phyloP scores from a whole-genome alignment of 257 asterid species.

The Avicennia marina region DNA sequence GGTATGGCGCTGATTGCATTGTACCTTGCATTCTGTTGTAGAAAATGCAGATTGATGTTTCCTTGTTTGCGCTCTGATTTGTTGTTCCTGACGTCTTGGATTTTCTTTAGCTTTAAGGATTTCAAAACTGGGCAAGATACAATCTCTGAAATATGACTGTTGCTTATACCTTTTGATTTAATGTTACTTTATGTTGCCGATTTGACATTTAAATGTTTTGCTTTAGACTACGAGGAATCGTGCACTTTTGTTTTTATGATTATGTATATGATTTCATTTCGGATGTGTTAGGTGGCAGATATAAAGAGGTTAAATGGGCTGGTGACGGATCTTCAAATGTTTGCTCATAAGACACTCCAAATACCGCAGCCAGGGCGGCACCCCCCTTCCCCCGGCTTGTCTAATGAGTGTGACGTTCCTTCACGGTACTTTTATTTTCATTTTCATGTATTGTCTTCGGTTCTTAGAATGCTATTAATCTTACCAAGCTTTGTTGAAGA shows the following conservation, averaged over 20 bases:
- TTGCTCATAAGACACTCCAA: conserved; percentile 75
- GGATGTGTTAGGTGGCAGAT: conserved; percentile 61
- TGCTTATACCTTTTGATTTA: background rate
- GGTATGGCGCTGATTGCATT: too few species aligned
- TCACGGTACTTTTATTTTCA: conserved; percentile 35
- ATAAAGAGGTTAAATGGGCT: conserved; percentile 80
- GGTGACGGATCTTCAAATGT: conserved; percentile 89
- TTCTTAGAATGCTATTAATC: background rate
- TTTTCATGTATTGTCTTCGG: background rate
- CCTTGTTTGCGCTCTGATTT: background rate
- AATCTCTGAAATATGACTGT: too few species aligned
- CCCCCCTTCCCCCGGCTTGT: conserved; percentile 63
- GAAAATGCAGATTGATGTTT: conserved; percentile 8
- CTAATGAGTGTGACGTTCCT: conserved; percentile 41
- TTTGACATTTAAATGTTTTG: conserved; percentile 1
- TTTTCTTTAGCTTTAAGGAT: background rate
- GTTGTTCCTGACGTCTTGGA: conserved; percentile 1
- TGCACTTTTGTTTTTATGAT: background rate
- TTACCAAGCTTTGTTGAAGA: background rate
- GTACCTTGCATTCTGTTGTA: too few species aligned
- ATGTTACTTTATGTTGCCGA: background rate
- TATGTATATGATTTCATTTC: conserved; percentile 2
- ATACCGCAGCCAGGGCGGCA: conserved; percentile 91
- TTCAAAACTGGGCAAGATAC: background rate
- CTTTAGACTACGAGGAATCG: conserved; percentile 6